These are phyloP conservation scores for Aspergillus fumigatus DNA, from an alignment of 2,329 filamentous ascomycete genomes.

Conservation along the genomic window DNA sequence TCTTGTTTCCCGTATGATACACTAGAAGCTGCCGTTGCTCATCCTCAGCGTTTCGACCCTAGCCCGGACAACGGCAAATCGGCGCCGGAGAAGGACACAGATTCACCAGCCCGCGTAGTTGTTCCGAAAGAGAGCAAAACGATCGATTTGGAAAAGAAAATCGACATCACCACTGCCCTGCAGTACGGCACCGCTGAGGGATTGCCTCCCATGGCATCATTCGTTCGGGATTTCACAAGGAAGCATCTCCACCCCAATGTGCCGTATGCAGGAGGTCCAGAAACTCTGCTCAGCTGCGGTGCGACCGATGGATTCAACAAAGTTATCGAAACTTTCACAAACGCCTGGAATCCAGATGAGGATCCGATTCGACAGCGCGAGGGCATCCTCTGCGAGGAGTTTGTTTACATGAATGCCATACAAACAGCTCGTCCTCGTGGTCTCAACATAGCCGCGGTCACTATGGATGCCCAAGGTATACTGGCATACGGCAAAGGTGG, in stretches of 20 bases:
- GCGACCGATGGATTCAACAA: conserved; percentile 84
- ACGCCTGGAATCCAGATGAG: conserved; percentile 67
- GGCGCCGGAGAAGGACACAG: conserved; percentile 28
- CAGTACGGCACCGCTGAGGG: conserved; percentile 84
- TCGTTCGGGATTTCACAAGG: conserved; percentile 72
- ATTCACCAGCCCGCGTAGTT: conserved; percentile 53
- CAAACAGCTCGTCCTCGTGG: conserved; percentile 63
- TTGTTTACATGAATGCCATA: conserved; percentile 74
- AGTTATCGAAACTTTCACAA: conserved; percentile 67
- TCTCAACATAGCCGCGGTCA: conserved; percentile 67
- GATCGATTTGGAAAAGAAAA: conserved; percentile 60
- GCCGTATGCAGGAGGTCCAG: conserved; percentile 71
- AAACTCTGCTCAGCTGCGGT: conserved; percentile 74
- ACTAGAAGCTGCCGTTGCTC: conserved; percentile 74
- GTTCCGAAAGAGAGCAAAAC: conserved; percentile 65
- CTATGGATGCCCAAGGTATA: conserved; percentile 78
- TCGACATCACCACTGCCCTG: conserved; percentile 75
- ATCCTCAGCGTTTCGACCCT: conserved; percentile 68
- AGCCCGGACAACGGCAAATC: conserved; percentile 54
- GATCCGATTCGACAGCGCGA: conserved; percentile 66
- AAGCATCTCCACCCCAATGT: conserved; percentile 75
- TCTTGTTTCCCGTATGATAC: conserved; percentile 88
- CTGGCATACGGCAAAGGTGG: conserved; percentile 66
- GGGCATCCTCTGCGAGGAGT: conserved; percentile 74
- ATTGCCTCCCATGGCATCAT: conserved; percentile 72